phyloP scores from a whole-genome alignment of 2,329 filamentous ascomycete species.

The Aspergillus oerlinghausenensis region DNA sequence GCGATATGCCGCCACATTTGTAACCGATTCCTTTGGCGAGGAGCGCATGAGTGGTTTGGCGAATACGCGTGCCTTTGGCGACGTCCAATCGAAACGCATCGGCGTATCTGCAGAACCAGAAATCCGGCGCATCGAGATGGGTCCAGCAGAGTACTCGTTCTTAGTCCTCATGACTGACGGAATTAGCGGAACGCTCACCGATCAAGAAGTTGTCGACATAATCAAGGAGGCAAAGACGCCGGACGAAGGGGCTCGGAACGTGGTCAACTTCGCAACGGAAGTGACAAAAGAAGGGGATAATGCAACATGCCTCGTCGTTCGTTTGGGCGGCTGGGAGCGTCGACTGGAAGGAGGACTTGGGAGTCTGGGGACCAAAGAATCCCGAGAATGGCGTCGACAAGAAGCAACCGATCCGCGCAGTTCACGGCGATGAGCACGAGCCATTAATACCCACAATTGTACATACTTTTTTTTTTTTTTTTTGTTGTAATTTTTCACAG shows the following conservation, averaged over 20 bases:
- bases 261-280: constrained; percentile 86
- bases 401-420: constrained; percentile 80
- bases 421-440: constrained; percentile 47
- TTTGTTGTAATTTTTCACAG: constrained; percentile 3
- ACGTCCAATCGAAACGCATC: constrained; percentile 85
- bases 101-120: constrained; percentile 94
- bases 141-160: constrained; percentile 82
- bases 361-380: constrained; percentile 86
- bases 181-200: constrained; percentile 75
- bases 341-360: constrained; percentile 74
- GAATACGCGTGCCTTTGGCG: constrained; percentile 90
- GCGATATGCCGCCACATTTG: constrained; percentile 78
- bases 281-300: constrained; percentile 64
- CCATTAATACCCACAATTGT: constrained; percentile 12
- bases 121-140: constrained; percentile 71
- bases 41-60: constrained; percentile 90
- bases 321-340: constrained; percentile 62
- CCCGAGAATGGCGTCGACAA: constrained; percentile 73
- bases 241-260: constrained; percentile 71
- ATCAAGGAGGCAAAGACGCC: constrained; percentile 91
- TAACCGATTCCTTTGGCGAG: constrained; percentile 95
- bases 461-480: constrained; percentile 12
- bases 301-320: constrained; percentile 59
- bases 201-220: constrained; percentile 95
- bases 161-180: constrained; percentile 85